These are phyloP conservation scores for Mycosphaerella sp. DNA, from an alignment of 2,329 filamentous ascomycete genomes.

Conservation along the genomic window DNA sequence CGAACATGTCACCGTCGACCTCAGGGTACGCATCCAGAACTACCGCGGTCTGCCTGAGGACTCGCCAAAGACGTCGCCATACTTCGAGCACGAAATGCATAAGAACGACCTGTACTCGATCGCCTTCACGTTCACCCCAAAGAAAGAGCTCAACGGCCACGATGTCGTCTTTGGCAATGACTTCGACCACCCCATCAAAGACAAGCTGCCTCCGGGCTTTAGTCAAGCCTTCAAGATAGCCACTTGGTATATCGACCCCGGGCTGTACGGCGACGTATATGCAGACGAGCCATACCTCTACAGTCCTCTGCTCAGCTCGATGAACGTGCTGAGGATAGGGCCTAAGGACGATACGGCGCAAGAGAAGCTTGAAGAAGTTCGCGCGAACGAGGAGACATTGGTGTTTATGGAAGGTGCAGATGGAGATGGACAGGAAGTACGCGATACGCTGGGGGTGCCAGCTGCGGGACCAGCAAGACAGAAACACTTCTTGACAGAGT, in stretches of 20 bases:
- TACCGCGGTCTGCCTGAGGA: conserved; percentile 62
- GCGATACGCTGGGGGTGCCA: conserved; percentile 40
- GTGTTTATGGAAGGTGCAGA: conserved; percentile 50
- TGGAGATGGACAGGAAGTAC: conserved; percentile 39
- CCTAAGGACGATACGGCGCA: conserved; percentile 36
- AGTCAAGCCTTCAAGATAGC: conserved; percentile 77
- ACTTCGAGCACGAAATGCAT: conserved; percentile 69
- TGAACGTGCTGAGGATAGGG: conserved; percentile 70
- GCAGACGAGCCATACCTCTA: conserved; percentile 82
- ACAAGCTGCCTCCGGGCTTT: conserved; percentile 80
- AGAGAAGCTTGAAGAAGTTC: conserved; percentile 28
- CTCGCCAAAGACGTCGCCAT: conserved; percentile 65
- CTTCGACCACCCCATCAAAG: conserved; percentile 84
- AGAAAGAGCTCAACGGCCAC: conserved; percentile 56
- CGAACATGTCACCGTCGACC: conserved; percentile 56
- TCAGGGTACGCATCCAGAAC: conserved; percentile 69
- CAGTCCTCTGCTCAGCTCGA: conserved; percentile 70
- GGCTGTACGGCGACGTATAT: conserved; percentile 82
- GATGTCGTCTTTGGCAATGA: conserved; percentile 92
- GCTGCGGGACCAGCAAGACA: conserved; percentile 44
- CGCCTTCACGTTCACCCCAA: conserved; percentile 70
- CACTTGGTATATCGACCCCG: conserved; percentile 85
- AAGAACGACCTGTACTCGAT: conserved; percentile 78
- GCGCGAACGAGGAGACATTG: conserved; percentile 54
- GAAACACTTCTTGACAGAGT: conserved; percentile 55